A percentile compares a stretch with the other conserved stretches of the same genome.
Evolutionary conservation across 2,329 filamentous ascomycete genomes (phyloP).

Genomic region (Fusarium poae): DNA sequence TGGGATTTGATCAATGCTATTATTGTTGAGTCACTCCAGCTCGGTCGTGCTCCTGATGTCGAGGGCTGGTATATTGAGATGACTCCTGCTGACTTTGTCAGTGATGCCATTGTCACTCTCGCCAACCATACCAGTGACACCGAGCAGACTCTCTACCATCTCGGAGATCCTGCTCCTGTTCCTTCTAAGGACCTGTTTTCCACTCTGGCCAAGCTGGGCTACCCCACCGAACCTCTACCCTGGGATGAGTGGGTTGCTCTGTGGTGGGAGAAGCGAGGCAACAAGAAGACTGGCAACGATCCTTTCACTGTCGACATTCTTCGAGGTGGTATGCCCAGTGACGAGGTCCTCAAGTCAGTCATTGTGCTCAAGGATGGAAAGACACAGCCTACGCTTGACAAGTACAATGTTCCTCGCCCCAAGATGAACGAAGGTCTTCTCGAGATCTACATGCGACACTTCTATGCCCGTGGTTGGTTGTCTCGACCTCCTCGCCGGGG

Average conservation of each 20-base stretch:
- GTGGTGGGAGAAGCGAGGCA: slow-evolving; percentile 78
- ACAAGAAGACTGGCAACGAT: slow-evolving; percentile 74
- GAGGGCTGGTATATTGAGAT: slow-evolving; percentile 84
- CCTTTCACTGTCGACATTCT: slow-evolving; percentile 84
- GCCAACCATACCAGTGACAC: slow-evolving; percentile 72
- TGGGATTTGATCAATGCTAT: slow-evolving; percentile 83
- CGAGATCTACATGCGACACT: slow-evolving; percentile 83
- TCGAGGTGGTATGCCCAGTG: slow-evolving; percentile 82
- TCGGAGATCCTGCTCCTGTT: slow-evolving; percentile 79
- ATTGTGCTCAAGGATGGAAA: slow-evolving; percentile 79
- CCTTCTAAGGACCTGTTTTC: slow-evolving; percentile 75
- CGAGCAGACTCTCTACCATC: slow-evolving; percentile 76
- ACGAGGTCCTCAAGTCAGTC: slow-evolving; percentile 77
- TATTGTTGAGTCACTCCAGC: slow-evolving; percentile 80
- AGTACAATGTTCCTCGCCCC: slow-evolving; percentile 70
- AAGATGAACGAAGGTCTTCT: slow-evolving; percentile 78
- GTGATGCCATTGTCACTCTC: slow-evolving; percentile 78
- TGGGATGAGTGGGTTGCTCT: slow-evolving; percentile 82
- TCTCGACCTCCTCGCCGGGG: slow-evolving; percentile 69
- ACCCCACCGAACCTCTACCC: slow-evolving; percentile 72
- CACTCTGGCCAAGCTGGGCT: slow-evolving; percentile 75
- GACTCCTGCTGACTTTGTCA: slow-evolving; percentile 87
- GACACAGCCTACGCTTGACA: slow-evolving; percentile 70
- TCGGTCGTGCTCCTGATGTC: slow-evolving; percentile 77
- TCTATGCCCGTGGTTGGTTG: slow-evolving; percentile 84